These are phyloP conservation scores for Leccinum subrobustum DNA, from an alignment of 1,284 basidiomycete species.

Conservation along the genomic window DNA sequence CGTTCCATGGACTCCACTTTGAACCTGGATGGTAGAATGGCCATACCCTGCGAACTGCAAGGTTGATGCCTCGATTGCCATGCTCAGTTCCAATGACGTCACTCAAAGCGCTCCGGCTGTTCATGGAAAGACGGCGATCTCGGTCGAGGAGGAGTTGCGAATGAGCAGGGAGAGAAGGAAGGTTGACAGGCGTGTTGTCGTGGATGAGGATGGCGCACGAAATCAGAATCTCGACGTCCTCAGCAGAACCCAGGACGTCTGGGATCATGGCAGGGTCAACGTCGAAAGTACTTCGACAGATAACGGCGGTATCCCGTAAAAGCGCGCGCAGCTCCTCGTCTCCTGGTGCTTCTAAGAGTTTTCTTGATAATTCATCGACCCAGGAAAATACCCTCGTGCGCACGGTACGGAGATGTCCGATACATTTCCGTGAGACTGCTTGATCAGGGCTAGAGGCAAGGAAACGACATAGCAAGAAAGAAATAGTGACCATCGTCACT, in stretches of 20 bases:
- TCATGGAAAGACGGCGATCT: constrained; percentile 32
- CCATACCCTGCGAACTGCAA: constrained; percentile 39
- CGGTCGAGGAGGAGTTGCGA: constrained; percentile 25
- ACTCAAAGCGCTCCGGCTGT: not conserved
- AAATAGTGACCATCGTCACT: constrained; percentile 36
- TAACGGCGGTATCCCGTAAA: constrained; percentile 36
- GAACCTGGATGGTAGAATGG: constrained; percentile 30
- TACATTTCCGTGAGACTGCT: constrained; percentile 9
- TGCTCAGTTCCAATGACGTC: constrained; percentile 5
- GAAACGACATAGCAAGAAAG: constrained; percentile 36
- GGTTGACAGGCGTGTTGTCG: constrained; percentile 28
- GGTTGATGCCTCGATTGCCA: constrained; percentile 30
- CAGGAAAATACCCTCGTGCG: constrained; percentile 37
- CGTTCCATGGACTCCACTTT: constrained; percentile 30
- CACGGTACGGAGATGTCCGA: constrained; percentile 30
- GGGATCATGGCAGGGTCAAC: constrained; percentile 27
- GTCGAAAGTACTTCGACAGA: constrained; percentile 43
- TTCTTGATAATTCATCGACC: constrained; percentile 34
- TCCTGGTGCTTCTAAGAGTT: constrained; percentile 20
- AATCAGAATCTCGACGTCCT: constrained; percentile 34
- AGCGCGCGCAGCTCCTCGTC: constrained; percentile 27
- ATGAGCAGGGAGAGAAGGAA: constrained; percentile 3
- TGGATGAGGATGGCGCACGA: constrained; percentile 37
- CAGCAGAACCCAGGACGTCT: constrained; percentile 20
- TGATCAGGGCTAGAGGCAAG: constrained; percentile 27